A percentile compares a stretch with the other conserved stretches of the same genome.
Conservation (phyloP, 2,329 filamentous ascomycete genomes). For the Phialophora expanda region DNA sequence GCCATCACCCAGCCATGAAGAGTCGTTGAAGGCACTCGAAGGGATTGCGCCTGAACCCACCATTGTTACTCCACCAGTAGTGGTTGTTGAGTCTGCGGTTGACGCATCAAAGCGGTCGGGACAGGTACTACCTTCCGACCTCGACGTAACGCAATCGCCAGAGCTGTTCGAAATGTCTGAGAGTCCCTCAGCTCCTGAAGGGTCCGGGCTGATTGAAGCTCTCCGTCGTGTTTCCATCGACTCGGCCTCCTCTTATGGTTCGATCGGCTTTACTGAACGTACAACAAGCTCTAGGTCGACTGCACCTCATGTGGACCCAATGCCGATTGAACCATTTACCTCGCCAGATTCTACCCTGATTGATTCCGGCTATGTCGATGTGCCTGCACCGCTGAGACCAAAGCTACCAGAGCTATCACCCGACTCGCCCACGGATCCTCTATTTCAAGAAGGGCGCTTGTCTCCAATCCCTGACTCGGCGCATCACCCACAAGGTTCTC, state of each 20-base stretch:
- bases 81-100: slow-evolving; percentile 24
- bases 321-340: slow-evolving; percentile 17
- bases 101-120: slow-evolving; percentile 13
- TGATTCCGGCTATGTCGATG: slow-evolving; percentile 44
- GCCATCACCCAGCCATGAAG: slow-evolving; percentile 26
- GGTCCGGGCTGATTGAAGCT: slow-evolving; percentile 9
- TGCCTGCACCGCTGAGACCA: slow-evolving; percentile 32
- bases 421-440: slow-evolving; percentile 57
- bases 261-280: slow-evolving; percentile 45
- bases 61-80: slow-evolving; percentile 13
- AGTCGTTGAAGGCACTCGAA: slow-evolving; percentile 30
- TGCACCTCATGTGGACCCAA: slow-evolving; percentile 58
- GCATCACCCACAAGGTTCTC: slow-evolving; percentile 14
- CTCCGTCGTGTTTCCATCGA: slow-evolving; percentile 42
- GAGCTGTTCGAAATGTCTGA: neutral
- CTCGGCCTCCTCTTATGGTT: slow-evolving; percentile 50
- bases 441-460: slow-evolving; percentile 49
- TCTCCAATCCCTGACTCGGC: slow-evolving; percentile 42
- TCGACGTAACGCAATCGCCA: slow-evolving; percentile 8
- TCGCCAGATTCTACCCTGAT: slow-evolving; percentile 47
- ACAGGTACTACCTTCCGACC: neutral
- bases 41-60: slow-evolving; percentile 13
- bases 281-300: slow-evolving; percentile 60
- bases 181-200: neutral
- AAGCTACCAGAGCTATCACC: slow-evolving; percentile 36